Base-by-base conservation (phyloP, 1,139 yeast species). In the Blastobotrys buckinghamii region DNA sequence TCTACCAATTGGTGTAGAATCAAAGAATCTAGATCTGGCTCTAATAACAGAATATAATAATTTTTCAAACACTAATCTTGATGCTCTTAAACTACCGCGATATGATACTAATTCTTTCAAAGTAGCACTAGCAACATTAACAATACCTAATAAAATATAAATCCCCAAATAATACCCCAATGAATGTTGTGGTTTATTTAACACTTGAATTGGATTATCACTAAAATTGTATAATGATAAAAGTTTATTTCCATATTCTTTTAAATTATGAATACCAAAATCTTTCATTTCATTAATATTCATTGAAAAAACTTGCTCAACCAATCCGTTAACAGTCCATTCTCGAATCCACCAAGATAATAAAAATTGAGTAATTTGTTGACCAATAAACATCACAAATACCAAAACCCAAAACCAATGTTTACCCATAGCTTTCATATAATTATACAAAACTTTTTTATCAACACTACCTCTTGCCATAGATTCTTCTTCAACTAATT, bases 1-100 rank as follows among this genome's bases (percentile, higher is more conserved):
- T 67, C 98, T 82, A 30, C 98, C 98, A 60, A 85, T 77, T 20
- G 98, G 98, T 1, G 98, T 92, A 34, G 95, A 78, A 64, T 92
- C 98, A 65, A 90, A 92, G 68, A 92, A 92, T 60, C 97, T 78
- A 56, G 89, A 73, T 59, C 76, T 84, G 1, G 97, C 95, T 54
- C 82, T 78, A 59, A 68, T 67, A 38, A 90, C 82, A 19, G 77
- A 76, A 27, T 71, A 66, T 59, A 92, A 73, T 16, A 90, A 77
- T 47, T 73, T 72, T 49, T 77, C 74, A 68, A 92, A 92, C 50
- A 90, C 77, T 56, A 73, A 75, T 61, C 84, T 79, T 4, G 97
- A 84, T 5, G 97, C 97, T 43, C 74, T 69, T 39, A 92, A 70
- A 62, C 96, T 95, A 47, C 88, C 83, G 49, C 74, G 68, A 63